phyloP scores from a whole-genome alignment of 2,329 filamentous ascomycete genomes.

The Penicillium sp. region DNA sequence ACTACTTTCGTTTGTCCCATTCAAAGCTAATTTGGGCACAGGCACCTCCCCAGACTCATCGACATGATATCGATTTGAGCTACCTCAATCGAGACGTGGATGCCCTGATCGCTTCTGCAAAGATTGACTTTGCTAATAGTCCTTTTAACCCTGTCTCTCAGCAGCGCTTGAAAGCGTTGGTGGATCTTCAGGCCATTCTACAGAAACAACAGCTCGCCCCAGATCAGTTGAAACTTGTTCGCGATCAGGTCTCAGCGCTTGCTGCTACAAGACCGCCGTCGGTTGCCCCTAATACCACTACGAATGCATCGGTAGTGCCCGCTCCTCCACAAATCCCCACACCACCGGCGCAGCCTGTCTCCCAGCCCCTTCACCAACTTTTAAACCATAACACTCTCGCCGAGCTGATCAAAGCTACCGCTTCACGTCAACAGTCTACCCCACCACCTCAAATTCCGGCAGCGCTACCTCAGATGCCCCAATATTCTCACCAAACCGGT shows the following conservation, averaged over 20 bases:
- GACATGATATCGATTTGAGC: constrained; percentile 56
- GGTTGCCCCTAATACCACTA: constrained; percentile 13
- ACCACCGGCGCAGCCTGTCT: constrained; percentile 35
- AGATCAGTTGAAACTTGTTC: constrained; percentile 80
- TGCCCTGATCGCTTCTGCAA: constrained; percentile 69
- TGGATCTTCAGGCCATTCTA: constrained; percentile 79
- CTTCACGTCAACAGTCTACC: constrained; percentile 39
- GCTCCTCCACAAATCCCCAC: constrained; percentile 41
- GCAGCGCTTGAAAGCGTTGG: constrained; percentile 76
- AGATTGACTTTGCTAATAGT: constrained; percentile 70
- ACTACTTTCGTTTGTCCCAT: not conserved
- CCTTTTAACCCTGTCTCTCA: constrained; percentile 73
- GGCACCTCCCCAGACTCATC: constrained; percentile 35
- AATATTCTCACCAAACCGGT: constrained; percentile 56
- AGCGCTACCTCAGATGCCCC: constrained; percentile 54
- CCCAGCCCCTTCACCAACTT: constrained; percentile 37
- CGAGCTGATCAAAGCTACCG: constrained; percentile 46
- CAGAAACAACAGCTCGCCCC: constrained; percentile 73
- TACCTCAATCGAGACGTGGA: constrained; percentile 80
- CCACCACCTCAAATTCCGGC: constrained; percentile 49
- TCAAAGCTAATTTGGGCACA: constrained; percentile 18
- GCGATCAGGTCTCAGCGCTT: constrained; percentile 78
- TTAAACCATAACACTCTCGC: constrained; percentile 46
- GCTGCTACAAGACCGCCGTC: constrained; percentile 43
- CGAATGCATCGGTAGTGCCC: constrained; percentile 32